Evolutionary conservation across 2,329 filamentous ascomycete species (phyloP), one percentile per base, ranked within the genome.

Genomic region (Cercospora zeina): DNA sequence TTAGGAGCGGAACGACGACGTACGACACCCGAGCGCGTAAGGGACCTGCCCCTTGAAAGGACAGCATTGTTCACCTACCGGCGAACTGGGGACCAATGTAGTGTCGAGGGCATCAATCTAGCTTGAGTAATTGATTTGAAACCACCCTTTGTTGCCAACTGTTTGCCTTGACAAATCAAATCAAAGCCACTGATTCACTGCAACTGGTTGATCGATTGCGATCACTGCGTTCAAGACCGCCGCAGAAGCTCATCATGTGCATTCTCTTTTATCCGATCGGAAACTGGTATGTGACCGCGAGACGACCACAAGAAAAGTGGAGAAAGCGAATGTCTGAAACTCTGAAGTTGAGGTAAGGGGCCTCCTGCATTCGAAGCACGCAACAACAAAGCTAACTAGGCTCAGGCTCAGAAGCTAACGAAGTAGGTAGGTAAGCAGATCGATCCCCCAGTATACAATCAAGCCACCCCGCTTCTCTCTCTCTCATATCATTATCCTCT

Each of bases 321-420:
- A 34, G 30, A 47, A 42, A 14, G n/a, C 27, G 55, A 47, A 24
- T 14, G 3, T 27, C 24, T 27, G 24, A 27, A n/a, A 27, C 24
- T 57, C 36, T 45, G 54, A 57, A 42, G 37, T 57, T 33, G 37
- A 58, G 55, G 39, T 47, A 49, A 47, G 56, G 62, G 55, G 54
- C 62, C 59, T 62, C 62, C 62, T 63, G 54, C 60, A 57, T 62
- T 59, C 16, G 37, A 54, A 60, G 27, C 16, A 57, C 59, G 56
- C 33, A 49, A 61, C 42, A 39, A 54, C 24, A 50, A 61, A 16
- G 55, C 56, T 57, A 57, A n/a, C n/a, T n/a, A n/a, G n/a, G n/a
- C n/a, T n/a, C n/a, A n/a, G n/a, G n/a, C n/a, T n/a, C n/a, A n/a
- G 59, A 27, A 27, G 14, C 54, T 58, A 31, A 58, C 3, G 3